phyloP scores from a whole-genome alignment of 2,329 filamentous ascomycete species.

The Cylindrodendrum hubeiense region DNA sequence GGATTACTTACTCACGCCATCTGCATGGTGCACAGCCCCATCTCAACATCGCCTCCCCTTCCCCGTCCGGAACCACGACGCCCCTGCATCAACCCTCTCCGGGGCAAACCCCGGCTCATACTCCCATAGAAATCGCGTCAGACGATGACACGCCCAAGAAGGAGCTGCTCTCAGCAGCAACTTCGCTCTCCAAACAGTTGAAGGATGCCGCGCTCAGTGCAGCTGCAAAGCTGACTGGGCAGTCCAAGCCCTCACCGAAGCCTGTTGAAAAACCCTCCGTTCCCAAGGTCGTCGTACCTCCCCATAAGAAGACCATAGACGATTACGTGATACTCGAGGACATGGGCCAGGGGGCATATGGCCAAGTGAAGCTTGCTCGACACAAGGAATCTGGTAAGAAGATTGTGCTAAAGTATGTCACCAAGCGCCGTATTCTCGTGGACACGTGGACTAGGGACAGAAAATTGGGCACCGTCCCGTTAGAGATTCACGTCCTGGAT shows the following conservation, averaged over 20 bases:
- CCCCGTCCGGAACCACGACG: slow-evolving; percentile 74
- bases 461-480: slow-evolving; percentile 89
- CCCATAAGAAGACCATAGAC: slow-evolving; percentile 83
- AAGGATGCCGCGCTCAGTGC: slow-evolving; percentile 68
- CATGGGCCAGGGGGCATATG: slow-evolving; percentile 98
- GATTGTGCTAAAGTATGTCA: slow-evolving; percentile 97
- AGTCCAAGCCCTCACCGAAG: slow-evolving; percentile 48
- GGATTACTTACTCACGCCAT: slow-evolving; percentile 97
- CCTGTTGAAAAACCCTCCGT: slow-evolving; percentile 49
- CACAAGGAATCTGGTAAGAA: slow-evolving; percentile 86
- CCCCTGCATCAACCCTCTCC: slow-evolving; percentile 85
- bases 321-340: slow-evolving; percentile 96
- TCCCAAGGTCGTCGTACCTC: slow-evolving; percentile 52
- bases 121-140: slow-evolving; percentile 68
- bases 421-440: slow-evolving; percentile 94
- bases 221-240: slow-evolving; percentile 65
- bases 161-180: slow-evolving; percentile 55
- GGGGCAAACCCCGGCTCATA: slow-evolving; percentile 73
- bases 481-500: slow-evolving; percentile 97
- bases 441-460: slow-evolving; percentile 98
- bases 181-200: slow-evolving; percentile 67
- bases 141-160: slow-evolving; percentile 62
- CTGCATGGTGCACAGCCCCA: slow-evolving; percentile 79
- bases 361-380: slow-evolving; percentile 94
- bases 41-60: slow-evolving; percentile 71